Percentiles rank a stretch among this genome's conserved stretches.
Evolutionary conservation across 768 basidiomycete species (phyloP).

Genomic region (Pleurotus sapidus): DNA sequence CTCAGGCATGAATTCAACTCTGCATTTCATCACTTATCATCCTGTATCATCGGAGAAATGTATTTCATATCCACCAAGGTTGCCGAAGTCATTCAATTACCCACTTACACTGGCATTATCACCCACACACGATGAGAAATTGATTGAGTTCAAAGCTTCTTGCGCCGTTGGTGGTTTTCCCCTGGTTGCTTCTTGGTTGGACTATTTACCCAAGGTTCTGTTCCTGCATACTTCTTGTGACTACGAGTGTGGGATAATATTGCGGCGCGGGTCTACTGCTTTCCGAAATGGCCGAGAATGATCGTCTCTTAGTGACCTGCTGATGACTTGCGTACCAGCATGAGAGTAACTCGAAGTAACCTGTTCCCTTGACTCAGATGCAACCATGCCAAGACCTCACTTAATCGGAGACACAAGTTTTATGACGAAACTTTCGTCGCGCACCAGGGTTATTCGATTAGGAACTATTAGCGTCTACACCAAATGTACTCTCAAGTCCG

Average conservation of each 20-base stretch:
- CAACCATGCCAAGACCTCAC: not conserved
- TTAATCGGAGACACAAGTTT: not conserved
- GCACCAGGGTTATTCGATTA: slow-evolving; percentile 7
- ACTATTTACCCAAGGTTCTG: not conserved
- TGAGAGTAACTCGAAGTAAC: too few relatives aligned
- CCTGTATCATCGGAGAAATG: not conserved
- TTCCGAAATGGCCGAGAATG: too few relatives aligned
- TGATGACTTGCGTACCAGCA: too few relatives aligned
- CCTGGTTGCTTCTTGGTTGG: not conserved
- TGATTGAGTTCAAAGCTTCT: too few relatives aligned
- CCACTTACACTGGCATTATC: too few relatives aligned
- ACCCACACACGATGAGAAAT: too few relatives aligned
- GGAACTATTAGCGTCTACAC: slow-evolving; percentile 8
- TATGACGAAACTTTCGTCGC: slow-evolving; percentile 5
- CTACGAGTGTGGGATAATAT: too few relatives aligned
- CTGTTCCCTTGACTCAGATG: not conserved
- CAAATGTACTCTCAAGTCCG: slow-evolving; percentile 6
- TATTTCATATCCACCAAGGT: not conserved
- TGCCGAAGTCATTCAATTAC: too few relatives aligned
- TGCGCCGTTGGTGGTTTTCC: too few relatives aligned
- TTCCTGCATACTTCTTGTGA: not conserved
- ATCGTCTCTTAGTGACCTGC: too few relatives aligned
- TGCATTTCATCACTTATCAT: not conserved
- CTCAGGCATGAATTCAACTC: slow-evolving; percentile 4
- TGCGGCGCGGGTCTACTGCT: too few relatives aligned